Conservation (phyloP, 2,329 filamentous ascomycete species). For the Cordyceps cicadae region DNA sequence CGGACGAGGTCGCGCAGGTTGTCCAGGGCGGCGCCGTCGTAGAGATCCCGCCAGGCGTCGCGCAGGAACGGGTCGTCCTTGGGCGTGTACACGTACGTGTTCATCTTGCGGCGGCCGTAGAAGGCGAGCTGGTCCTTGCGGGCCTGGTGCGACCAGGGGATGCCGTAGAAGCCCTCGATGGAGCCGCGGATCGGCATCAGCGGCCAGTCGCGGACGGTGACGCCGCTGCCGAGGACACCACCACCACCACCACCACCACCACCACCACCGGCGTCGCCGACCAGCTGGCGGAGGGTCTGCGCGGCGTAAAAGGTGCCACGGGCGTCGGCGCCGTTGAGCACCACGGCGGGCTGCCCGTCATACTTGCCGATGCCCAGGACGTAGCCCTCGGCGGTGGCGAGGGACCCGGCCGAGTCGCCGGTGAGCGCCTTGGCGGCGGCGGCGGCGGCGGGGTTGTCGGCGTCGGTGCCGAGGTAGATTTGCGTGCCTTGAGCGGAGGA, state of each 20-base stretch:
- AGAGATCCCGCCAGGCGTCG: slow-evolving; percentile 12
- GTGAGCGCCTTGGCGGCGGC: slow-evolving; percentile 12
- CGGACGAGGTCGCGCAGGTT: slow-evolving; percentile 13
- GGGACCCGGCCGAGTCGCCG: slow-evolving; percentile 7
- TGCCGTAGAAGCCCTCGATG: slow-evolving; percentile 16
- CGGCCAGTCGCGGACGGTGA: slow-evolving; percentile 15
- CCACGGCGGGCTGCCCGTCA: slow-evolving; percentile 7
- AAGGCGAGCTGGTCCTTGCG: slow-evolving; percentile 15
- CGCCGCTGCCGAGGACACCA: background rate
- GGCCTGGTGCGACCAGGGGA: slow-evolving; percentile 15
- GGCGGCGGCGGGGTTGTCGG: slow-evolving; percentile 8
- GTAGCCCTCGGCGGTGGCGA: slow-evolving; percentile 11
- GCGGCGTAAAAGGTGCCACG: slow-evolving; percentile 15
- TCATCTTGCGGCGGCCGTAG: slow-evolving; percentile 15
- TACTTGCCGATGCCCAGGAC: slow-evolving; percentile 11
- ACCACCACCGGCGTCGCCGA: background rate
- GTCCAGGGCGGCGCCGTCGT: slow-evolving; percentile 11
- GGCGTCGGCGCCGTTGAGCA: slow-evolving; percentile 13
- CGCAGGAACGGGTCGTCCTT: slow-evolving; percentile 12
- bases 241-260: no score
- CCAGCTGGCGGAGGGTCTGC: slow-evolving; percentile 14
- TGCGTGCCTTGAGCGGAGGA: slow-evolving; percentile 6
- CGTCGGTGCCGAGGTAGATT: slow-evolving; percentile 11
- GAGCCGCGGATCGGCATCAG: slow-evolving; percentile 15
- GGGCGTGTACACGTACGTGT: slow-evolving; percentile 15